Conservation (phyloP, 352 stramenopile genomes). For the Globisporangium nunn region DNA sequence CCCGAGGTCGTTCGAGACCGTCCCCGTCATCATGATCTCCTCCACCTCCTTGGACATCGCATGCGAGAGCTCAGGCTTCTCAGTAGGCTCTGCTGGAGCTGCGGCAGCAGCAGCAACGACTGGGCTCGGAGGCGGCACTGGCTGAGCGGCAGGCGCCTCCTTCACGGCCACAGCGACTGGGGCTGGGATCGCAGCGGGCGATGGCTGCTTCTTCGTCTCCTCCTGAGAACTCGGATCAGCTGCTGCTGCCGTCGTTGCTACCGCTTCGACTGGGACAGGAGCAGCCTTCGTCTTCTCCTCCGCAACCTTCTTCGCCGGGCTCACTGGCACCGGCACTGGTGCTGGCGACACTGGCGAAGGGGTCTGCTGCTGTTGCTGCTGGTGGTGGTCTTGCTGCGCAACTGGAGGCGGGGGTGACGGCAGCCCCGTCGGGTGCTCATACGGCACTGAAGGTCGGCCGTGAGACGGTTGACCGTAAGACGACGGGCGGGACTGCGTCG, state of each 20-base stretch:
- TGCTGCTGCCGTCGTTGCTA: background rate
- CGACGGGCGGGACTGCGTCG: conserved; percentile 1
- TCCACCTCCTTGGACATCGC: conserved; percentile 13
- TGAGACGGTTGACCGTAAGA: conserved; percentile 3
- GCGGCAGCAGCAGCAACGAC: background rate
- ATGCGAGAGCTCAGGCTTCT: conserved; percentile 3
- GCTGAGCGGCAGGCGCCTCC: background rate
- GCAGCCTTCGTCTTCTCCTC: background rate
- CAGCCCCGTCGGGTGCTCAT: conserved; percentile 13
- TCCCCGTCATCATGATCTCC: conserved; percentile 26
- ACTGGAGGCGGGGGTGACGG: conserved; percentile 1
- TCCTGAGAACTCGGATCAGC: background rate
- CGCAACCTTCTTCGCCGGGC: background rate
- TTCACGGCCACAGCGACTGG: background rate
- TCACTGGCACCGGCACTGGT: conserved; percentile 2
- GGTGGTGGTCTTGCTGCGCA: background rate
- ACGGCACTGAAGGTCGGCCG: conserved; percentile 15
- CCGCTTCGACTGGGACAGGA: background rate
- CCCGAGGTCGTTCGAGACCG: conserved; percentile 39
- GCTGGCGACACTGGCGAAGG: background rate
- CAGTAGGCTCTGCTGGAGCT: background rate
- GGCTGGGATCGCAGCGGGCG: background rate
- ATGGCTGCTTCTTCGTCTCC: background rate
- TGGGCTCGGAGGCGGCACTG: background rate
- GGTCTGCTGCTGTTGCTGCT: conserved; percentile 1